Evolutionary conservation across 176 grass and related monocot species (phyloP), one percentile per base, ranked within the genome.

Genomic region (Cenchrus fungigraminus): DNA sequence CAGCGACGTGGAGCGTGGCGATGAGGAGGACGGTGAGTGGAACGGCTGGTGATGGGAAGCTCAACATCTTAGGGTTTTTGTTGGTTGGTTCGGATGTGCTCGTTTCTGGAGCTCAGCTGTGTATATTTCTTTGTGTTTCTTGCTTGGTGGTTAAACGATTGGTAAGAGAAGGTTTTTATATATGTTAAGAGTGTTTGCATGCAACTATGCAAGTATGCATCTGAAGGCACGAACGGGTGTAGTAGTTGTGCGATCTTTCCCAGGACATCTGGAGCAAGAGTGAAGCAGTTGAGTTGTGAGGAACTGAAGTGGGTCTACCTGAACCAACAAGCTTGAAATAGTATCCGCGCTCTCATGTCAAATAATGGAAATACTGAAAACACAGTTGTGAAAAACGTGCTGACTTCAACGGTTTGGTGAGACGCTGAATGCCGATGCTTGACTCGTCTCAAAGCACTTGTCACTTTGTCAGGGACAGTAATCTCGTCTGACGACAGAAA

Each of bases 271-370:
- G 60, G 8, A 46, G 13, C 8, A 77, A 68, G 79, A 64, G 86
- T 83, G 86, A 72, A 72, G 80, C 68, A 69, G 73, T 80, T 89
- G 65, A 43, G 67, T 12, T 44, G n/a, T 25, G 31, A 86, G 74
- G 68, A 82, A 54, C 19, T 74, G 80, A 83, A 85, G 85, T 84
- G 69, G 86, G 70, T 91, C 80, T 57, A 89, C 50, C 92, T 74
- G 56, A 91, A 89, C 82, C 92, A 80, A 78, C 79, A 8, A 51
- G 20, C 52, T 65, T 50, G n/a, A 78, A 76, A 57, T 20, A 77
- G 50, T 53, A 61, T 20, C 42, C 31, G 6, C 9, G 6, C 9
- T 29, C 49, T n/a, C 22, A 11, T 68, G 46, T 44, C 76, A 72
- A 16, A 49, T 20, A 50, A 51, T 16, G 15, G 8, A 50, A 59